phyloP scores from a whole-genome alignment of 2,329 filamentous ascomycete species.

The Colletotrichum sp. region DNA sequence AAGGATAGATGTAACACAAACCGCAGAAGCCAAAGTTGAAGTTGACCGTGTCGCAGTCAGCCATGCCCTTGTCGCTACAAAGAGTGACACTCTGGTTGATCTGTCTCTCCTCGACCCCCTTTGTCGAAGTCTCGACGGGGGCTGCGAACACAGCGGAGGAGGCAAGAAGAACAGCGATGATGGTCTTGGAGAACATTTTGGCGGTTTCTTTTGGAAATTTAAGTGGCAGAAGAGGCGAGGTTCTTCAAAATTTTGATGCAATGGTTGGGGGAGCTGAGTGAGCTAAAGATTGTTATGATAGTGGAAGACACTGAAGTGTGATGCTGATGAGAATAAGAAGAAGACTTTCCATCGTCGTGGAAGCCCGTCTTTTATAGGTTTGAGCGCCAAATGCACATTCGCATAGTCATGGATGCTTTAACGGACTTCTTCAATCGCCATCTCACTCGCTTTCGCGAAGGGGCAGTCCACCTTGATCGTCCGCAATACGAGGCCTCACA shows the following conservation, averaged over 20 bases:
- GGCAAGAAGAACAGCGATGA: constrained; percentile 5
- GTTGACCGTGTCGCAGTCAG: constrained; percentile 7
- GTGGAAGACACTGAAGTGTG: neutral
- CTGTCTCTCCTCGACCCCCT: neutral
- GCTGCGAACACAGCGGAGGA: constrained; percentile 1
- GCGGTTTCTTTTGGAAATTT: neutral
- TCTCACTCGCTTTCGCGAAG: neutral
- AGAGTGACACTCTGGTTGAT: constrained; percentile 2
- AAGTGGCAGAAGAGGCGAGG: neutral
- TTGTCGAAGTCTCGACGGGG: neutral
- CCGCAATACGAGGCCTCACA: neutral
- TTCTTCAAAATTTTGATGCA: neutral
- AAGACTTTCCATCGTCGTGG: neutral
- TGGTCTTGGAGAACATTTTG: constrained; percentile 15
- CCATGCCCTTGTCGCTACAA: constrained; percentile 7
- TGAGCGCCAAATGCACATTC: neutral
- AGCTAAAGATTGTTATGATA: neutral
- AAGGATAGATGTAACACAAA: neutral
- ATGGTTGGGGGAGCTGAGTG: neutral
- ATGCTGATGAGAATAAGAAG: neutral
- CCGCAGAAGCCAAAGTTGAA: constrained; percentile 16
- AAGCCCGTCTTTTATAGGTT: neutral
- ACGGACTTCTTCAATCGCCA: neutral
- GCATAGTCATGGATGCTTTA: neutral
- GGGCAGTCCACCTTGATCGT: neutral